Base-by-base conservation (phyloP, 2,329 filamentous ascomycete species). In the Simplicillium aogashimaense region DNA sequence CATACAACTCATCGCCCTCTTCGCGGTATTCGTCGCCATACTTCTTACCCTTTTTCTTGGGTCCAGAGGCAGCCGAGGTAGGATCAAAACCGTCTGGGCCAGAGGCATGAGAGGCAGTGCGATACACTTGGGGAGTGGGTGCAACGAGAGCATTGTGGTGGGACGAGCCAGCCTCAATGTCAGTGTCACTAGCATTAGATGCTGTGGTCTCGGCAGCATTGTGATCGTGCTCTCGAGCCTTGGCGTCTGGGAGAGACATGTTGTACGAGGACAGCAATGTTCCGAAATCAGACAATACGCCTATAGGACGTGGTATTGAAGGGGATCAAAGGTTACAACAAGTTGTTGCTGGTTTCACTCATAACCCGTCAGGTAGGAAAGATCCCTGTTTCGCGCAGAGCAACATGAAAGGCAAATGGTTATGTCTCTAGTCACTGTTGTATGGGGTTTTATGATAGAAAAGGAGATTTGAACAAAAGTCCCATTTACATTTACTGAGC, bases 1-100 rank as follows among this genome's bases (percentile, higher is more conserved):
- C 70, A 63, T 88, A 90, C n/a, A 76, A 57, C 39, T 68, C 66
- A 50, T 78, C 74, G 11, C 50, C 58, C 3, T 40, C 50, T 37
- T 60, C 57, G 7, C 41, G 39, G 31, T 57, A 54, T n/a, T 43
- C 40, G 43, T 46, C 40, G 20, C 41, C 16, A 30, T 33, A 12
- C 34, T 29, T 39, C 43, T 36, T 42, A 25, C 29, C 29, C 39
- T 13, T 43, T 38, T 12, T 43, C 42, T 18, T 16, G 41, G 25
- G 25, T 35, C 37, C 25, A 39, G 39, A 15, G 41, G 40, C 36
- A 50, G 39, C 30, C 33, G 13, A 25, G 20, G 33, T 12, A 17
- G 35, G 35, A n/a, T 56, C 53, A 36, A 57, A 44, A 37, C 47
- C 45, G 37, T 59, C 55, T 7, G 50, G 50, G 4, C 55, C 54